Evolutionary conservation across 2,329 filamentous ascomycete genomes (phyloP).

Genomic region (Pseudodiploospora longispora): DNA sequence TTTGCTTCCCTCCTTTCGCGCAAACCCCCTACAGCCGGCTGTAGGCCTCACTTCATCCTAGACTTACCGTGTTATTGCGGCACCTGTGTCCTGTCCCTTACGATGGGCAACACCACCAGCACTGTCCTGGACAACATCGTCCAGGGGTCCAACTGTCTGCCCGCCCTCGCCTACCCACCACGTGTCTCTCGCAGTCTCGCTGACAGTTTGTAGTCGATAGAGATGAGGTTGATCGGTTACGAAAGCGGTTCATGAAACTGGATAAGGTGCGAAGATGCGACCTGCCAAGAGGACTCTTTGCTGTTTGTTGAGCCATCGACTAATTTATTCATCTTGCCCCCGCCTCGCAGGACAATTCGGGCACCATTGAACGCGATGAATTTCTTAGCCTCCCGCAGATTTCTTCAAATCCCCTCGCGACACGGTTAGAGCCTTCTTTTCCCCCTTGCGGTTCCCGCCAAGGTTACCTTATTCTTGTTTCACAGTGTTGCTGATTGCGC

Average conservation of each 20-base stretch:
- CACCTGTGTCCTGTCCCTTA: constrained; percentile 6
- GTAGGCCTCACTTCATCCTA: no score
- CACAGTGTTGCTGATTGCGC: not conserved
- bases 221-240: constrained; percentile 90
- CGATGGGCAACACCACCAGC: constrained; percentile 63
- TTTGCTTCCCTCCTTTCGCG: no score
- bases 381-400: constrained; percentile 96
- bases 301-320: not conserved
- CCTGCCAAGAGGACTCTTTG: not conserved
- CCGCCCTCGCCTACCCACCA: not conserved
- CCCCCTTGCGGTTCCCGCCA: not conserved
- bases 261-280: constrained; percentile 64
- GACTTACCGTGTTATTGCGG: no score
- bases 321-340: not conserved
- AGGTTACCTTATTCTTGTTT: not conserved
- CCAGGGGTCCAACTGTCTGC: constrained; percentile 85
- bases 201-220: constrained; percentile 63
- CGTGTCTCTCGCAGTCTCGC: constrained; percentile 1
- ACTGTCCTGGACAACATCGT: constrained; percentile 90
- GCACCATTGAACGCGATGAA: constrained; percentile 96
- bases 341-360: constrained; percentile 73
- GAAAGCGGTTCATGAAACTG: constrained; percentile 98
- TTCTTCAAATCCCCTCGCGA: constrained; percentile 93
- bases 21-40: no score
- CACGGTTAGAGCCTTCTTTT: constrained; percentile 51